These are phyloP conservation scores for Lotmaria passim DNA, from an alignment of 208 protist species.

Conservation along the genomic window DNA sequence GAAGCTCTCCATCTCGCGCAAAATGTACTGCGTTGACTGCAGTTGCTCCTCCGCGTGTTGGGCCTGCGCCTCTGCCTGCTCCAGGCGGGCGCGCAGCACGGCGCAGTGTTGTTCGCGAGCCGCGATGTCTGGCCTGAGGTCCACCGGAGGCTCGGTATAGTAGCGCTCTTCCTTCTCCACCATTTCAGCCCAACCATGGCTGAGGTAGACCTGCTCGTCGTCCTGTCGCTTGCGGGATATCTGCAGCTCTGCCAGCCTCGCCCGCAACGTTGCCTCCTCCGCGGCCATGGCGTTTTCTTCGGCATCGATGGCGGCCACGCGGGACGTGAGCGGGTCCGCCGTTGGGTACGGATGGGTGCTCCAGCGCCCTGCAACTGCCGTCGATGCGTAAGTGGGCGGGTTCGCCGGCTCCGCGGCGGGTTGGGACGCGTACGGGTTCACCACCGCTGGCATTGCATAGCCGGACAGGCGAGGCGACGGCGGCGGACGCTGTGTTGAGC, in stretches of 20 bases:
- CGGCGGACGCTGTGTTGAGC: constrained; percentile 21
- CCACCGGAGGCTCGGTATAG: constrained; percentile 63
- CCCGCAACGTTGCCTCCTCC: constrained; percentile 51
- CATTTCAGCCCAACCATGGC: constrained; percentile 65
- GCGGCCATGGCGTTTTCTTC: constrained; percentile 47
- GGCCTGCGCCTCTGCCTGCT: constrained; percentile 49
- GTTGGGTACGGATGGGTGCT: constrained; percentile 42
- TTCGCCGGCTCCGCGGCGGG: constrained; percentile 22
- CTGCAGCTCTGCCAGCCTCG: constrained; percentile 52
- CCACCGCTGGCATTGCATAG: constrained; percentile 35
- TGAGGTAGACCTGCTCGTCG: constrained; percentile 66
- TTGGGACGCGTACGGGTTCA: constrained; percentile 36
- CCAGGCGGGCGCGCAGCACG: constrained; percentile 45
- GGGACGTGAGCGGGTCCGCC: constrained; percentile 25
- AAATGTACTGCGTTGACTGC: constrained; percentile 38
- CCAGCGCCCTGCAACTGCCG: constrained; percentile 34
- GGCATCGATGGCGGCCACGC: constrained; percentile 45
- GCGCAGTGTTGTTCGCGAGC: constrained; percentile 57
- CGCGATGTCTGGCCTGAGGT: constrained; percentile 48
- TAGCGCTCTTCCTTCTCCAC: constrained; percentile 79
- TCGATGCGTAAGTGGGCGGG: constrained; percentile 31
- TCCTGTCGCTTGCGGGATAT: constrained; percentile 38
- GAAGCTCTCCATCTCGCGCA: constrained; percentile 44
- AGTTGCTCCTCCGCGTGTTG: constrained; percentile 38
- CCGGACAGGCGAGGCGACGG: constrained; percentile 34